These are phyloP conservation scores for Tylopilus rubrobrunneus DNA, from an alignment of 768 basidiomycete species.

Conservation along the genomic window DNA sequence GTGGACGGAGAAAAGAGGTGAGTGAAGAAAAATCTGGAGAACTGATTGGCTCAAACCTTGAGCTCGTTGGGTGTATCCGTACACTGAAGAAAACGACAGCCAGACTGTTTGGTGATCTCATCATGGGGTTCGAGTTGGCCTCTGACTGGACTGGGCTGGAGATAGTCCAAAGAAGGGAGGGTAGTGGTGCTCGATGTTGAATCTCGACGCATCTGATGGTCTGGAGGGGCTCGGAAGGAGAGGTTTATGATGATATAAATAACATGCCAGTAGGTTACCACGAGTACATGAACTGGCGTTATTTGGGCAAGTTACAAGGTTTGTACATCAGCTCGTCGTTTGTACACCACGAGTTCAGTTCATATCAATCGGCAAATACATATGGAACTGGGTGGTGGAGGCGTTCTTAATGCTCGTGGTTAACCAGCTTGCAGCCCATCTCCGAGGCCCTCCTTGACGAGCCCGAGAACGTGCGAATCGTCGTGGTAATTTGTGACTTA, in stretches of 20 bases:
- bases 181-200: constrained; percentile 21
- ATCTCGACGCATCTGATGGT: constrained; percentile 20
- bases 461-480: not conserved
- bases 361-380: too few relatives aligned
- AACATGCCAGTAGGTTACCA: constrained; percentile 10
- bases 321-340: constrained; percentile 22
- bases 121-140: constrained; percentile 74
- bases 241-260: constrained; percentile 5
- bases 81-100: constrained; percentile 71
- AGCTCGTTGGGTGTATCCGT: constrained; percentile 76
- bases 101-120: constrained; percentile 42
- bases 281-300: constrained; percentile 11
- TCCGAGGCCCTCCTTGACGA: too few relatives aligned
- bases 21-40: not conserved
- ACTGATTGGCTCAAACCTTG: constrained; percentile 43
- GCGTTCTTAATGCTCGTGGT: not conserved
- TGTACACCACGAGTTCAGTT: not conserved
- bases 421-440: too few relatives aligned
- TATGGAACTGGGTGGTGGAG: too few relatives aligned
- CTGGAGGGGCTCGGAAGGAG: constrained; percentile 1
- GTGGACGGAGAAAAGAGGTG: constrained; percentile 2
- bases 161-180: constrained; percentile 46
- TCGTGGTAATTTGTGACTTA: constrained; percentile 3
- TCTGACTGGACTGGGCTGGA: constrained; percentile 62
- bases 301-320: constrained; percentile 19